These are phyloP conservation scores for Passiflora organensis DNA, from an alignment of 345 rosid species.

Conservation along the genomic window DNA sequence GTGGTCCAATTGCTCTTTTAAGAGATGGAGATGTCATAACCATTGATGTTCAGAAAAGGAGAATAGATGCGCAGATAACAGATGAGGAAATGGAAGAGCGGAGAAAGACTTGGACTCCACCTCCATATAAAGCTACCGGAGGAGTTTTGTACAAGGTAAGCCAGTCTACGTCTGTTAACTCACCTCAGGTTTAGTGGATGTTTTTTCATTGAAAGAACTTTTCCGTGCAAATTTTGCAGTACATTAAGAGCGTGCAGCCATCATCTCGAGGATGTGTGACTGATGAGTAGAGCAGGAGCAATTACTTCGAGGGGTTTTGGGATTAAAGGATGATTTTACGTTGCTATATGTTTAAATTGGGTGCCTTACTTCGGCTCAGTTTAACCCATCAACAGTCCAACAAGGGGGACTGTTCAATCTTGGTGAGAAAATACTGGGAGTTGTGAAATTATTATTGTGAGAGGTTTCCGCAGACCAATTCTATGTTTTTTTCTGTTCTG, in stretches of 20 bases:
- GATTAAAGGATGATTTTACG: too few species aligned
- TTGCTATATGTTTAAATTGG: too few species aligned
- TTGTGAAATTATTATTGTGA: too few species aligned
- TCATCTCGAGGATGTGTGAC: constrained; percentile 92
- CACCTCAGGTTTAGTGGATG: too few species aligned
- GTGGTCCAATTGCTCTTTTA: constrained; percentile 89
- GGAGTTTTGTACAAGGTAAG: constrained; percentile 82
- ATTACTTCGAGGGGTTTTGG: too few species aligned
- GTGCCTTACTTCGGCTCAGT: too few species aligned
- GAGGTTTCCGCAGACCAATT: too few species aligned
- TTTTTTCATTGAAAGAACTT: not conserved
- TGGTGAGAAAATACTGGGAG: too few species aligned
- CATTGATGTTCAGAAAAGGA: constrained; percentile 62
- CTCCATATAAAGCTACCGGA: constrained; percentile 56
- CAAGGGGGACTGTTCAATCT: too few species aligned
- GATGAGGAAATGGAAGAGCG: constrained; percentile 61
- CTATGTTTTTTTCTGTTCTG: too few species aligned
- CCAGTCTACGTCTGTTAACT: not conserved
- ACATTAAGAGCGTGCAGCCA: constrained; percentile 84
- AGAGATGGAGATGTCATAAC: constrained; percentile 69
- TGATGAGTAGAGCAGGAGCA: constrained; percentile 54
- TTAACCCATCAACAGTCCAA: too few species aligned
- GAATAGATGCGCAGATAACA: constrained; percentile 63
- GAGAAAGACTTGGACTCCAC: constrained; percentile 67
- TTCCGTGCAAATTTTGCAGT: constrained; percentile 43